Conservation (phyloP, 2,329 filamentous ascomycete species). For the Didymella arachidicola region DNA sequence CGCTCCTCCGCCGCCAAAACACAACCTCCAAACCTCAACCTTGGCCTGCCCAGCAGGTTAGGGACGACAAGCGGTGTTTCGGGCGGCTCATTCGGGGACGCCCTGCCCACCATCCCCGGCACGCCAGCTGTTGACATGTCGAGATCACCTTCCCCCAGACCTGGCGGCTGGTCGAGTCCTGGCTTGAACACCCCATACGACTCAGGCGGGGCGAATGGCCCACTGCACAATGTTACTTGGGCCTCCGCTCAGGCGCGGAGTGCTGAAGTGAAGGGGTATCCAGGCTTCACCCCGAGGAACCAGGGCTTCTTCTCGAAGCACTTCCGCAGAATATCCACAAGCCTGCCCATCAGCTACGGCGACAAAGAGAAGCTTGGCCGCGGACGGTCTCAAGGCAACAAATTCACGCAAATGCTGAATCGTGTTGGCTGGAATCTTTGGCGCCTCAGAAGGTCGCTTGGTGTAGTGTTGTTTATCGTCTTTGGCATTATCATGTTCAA, state of each 20-base stretch:
- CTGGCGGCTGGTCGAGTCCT: constrained; percentile 88
- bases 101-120: constrained; percentile 50
- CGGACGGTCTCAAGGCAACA: constrained; percentile 56
- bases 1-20: constrained; percentile 51
- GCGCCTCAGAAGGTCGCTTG: constrained; percentile 69
- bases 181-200: constrained; percentile 72
- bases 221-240: constrained; percentile 71
- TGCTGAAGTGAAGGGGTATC: constrained; percentile 75
- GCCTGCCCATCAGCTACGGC: constrained; percentile 72
- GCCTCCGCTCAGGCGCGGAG: constrained; percentile 81
- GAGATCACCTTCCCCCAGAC: constrained; percentile 84
- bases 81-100: constrained; percentile 43
- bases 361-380: constrained; percentile 80
- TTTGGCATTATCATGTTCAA: constrained; percentile 72
- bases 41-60: constrained; percentile 43
- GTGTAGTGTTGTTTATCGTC: constrained; percentile 67
- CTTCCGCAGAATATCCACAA: constrained; percentile 80
- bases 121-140: constrained; percentile 68
- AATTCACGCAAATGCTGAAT: constrained; percentile 45
- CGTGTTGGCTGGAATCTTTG: constrained; percentile 63
- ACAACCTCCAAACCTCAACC: constrained; percentile 37
- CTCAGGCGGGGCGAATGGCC: constrained; percentile 68
- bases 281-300: constrained; percentile 80
- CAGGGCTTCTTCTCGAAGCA: constrained; percentile 88
- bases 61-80: constrained; percentile 46